Percentiles rank a stretch among this genome's conserved stretches.
These are phyloP conservation scores for Eimeria maxima DNA, from an alignment of 169 alveolate genomes.

Conservation along the genomic window DNA sequence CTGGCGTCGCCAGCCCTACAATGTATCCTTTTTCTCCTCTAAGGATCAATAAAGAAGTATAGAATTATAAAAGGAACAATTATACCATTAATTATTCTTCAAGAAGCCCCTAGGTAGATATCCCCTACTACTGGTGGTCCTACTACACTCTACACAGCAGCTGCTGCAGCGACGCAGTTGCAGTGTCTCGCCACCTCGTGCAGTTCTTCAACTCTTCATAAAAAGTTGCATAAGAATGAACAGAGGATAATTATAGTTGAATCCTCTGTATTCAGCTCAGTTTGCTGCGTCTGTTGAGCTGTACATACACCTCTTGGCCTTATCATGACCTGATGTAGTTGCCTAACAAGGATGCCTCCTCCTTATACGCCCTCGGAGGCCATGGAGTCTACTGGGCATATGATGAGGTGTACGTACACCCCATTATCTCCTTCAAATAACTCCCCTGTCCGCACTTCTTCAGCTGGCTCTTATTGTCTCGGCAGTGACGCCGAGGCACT, in stretches of 20 bases:
- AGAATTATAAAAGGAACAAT: no score
- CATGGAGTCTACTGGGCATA: not conserved
- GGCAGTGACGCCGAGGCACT: not conserved
- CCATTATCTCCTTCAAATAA: not conserved
- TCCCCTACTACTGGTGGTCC: not conserved
- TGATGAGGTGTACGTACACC: not conserved
- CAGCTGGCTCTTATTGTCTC: not conserved
- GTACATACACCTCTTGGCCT: not conserved
- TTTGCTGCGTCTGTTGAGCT: not conserved
- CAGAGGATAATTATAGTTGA: not conserved
- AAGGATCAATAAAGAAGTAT: not conserved
- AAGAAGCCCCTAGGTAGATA: not conserved
- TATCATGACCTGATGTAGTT: not conserved
- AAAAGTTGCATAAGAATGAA: not conserved
- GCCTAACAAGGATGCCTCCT: not conserved
- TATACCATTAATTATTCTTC: no score
- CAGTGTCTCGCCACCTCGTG: not conserved
- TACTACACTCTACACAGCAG: no score
- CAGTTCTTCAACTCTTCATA: not conserved
- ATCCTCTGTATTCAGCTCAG: not conserved
- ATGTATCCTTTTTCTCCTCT: not conserved
- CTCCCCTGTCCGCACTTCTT: not conserved
- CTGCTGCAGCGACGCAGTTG: not conserved
- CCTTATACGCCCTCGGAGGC: not conserved
- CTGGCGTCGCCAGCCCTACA: not conserved